Percentiles rank a stretch among this genome's conserved stretches.
Conservation (phyloP, 2,329 filamentous ascomycete species). For the Daldinia eschscholtzii region DNA sequence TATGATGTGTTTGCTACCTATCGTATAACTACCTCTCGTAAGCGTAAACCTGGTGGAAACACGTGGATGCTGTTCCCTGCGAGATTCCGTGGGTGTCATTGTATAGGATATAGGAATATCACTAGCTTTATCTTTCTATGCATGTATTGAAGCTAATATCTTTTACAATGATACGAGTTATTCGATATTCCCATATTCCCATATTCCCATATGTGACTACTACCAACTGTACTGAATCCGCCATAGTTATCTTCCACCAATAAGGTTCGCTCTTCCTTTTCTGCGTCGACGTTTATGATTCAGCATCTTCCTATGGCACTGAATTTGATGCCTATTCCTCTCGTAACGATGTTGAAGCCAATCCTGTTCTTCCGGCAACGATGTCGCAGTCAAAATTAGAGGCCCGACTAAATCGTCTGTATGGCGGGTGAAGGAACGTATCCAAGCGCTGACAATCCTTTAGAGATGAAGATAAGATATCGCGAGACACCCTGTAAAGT, state of each 20-base stretch:
- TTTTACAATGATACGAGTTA: neutral
- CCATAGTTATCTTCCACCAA: too few relatives aligned
- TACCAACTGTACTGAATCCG: too few relatives aligned
- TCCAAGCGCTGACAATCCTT: conserved; percentile 34
- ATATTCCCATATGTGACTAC: too few relatives aligned
- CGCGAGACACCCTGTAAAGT: conserved; percentile 6
- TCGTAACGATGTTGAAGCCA: conserved; percentile 9
- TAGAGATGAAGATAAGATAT: conserved; percentile 17
- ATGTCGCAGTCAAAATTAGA: conserved; percentile 46
- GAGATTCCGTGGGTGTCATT: neutral
- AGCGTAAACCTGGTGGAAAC: neutral
- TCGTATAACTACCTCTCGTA: too few relatives aligned
- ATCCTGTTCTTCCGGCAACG: conserved; percentile 44
- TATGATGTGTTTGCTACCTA: too few relatives aligned
- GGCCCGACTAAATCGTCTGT: conserved; percentile 47
- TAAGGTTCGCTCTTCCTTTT: too few relatives aligned
- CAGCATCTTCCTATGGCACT: conserved; percentile 31
- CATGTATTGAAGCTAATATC: neutral
- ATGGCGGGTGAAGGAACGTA: conserved; percentile 3
- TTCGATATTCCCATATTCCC: too few relatives aligned
- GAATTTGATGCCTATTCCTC: neutral
- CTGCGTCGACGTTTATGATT: conserved; percentile 42
- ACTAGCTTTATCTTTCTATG: neutral
- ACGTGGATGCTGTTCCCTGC: neutral
- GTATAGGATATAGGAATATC: neutral